phyloP scores from a whole-genome alignment of 345 rosid species.

The Populus davidiana region DNA sequence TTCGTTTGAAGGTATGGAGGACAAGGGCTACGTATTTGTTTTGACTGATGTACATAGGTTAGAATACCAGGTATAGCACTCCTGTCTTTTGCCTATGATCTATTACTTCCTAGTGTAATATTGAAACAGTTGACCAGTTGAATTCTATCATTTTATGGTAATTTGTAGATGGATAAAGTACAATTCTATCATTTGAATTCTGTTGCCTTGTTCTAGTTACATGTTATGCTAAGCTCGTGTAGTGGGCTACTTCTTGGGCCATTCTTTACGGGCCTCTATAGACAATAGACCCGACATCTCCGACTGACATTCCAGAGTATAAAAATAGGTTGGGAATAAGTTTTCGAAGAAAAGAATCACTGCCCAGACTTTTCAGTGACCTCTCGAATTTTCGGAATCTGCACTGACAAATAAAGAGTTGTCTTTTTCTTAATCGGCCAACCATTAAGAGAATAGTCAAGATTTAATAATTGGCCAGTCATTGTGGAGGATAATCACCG shows the following conservation, averaged over 20 bases:
- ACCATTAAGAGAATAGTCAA: no score
- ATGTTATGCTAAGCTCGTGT: background rate
- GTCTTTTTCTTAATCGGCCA: no score
- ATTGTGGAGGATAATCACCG: no score
- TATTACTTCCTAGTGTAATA: background rate
- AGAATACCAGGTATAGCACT: background rate
- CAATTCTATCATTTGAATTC: background rate
- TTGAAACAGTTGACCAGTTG: background rate
- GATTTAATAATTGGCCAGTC: no score
- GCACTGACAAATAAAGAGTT: no score
- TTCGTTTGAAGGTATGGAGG: conserved; percentile 26
- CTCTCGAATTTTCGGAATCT: no score
- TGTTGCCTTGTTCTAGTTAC: background rate
- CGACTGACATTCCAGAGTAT: no score
- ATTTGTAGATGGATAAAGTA: background rate
- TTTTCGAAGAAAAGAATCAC: no score
- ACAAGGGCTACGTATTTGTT: background rate
- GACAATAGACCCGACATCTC: no score
- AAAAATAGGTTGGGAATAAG: no score
- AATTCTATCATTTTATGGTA: background rate
- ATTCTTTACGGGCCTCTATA: background rate
- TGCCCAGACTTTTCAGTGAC: no score
- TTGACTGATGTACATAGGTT: conserved; percentile 12
- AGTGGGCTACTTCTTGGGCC: background rate
- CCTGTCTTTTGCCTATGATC: background rate